Conservation (phyloP, 75 land plant genomes). For the Picea sitchensis region DNA sequence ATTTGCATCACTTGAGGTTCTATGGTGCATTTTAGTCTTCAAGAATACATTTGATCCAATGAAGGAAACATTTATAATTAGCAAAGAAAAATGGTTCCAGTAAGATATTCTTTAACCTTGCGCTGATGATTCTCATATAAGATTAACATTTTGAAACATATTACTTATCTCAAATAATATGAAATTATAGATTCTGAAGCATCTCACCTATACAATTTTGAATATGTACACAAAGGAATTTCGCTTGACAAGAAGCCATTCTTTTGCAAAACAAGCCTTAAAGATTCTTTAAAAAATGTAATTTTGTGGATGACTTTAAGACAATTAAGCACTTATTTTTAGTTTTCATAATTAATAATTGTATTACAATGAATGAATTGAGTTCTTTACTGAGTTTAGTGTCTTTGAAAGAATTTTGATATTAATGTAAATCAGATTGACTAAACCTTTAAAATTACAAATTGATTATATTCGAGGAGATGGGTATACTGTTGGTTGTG, state of each 20-base stretch:
- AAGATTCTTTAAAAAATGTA: not conserved
- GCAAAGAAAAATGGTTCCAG: not conserved
- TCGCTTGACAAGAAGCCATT: constrained; percentile 19
- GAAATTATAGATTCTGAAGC: not conserved
- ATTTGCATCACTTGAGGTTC: constrained; percentile 8
- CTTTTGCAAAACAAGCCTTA: constrained; percentile 16
- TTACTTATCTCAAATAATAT: no score
- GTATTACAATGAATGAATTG: no score
- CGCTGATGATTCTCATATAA: no score
- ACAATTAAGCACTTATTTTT: no score
- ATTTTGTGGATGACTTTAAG: no score
- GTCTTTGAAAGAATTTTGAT: no score
- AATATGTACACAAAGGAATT: constrained; percentile 18
- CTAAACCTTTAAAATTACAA: no score
- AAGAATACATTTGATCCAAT: constrained; percentile 15
- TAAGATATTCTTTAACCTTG: not conserved
- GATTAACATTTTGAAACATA: not conserved
- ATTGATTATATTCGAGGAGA: no score
- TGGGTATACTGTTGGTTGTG: no score
- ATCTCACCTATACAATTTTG: constrained; percentile 19
- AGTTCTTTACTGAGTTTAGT: no score
- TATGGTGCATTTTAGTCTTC: constrained; percentile 20
- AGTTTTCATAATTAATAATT: no score
- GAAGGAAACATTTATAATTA: constrained; percentile 20
- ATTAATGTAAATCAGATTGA: no score